These are phyloP conservation scores for Pholiota microspora DNA, from an alignment of 768 basidiomycete genomes.

Conservation along the genomic window DNA sequence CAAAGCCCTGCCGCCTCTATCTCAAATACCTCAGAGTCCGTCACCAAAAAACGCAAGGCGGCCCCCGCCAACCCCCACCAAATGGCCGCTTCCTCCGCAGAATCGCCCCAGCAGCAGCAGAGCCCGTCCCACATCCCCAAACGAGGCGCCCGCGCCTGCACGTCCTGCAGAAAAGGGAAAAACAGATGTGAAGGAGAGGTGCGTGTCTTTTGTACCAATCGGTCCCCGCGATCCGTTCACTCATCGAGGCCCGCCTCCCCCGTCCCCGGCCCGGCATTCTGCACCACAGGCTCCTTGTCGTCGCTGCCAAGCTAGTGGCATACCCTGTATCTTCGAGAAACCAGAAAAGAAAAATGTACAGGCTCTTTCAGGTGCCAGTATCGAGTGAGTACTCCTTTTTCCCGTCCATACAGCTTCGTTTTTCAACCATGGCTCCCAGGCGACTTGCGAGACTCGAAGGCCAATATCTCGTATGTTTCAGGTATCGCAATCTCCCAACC, in stretches of 20 bases:
- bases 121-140: conserved; percentile 72
- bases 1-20: conserved; percentile 59
- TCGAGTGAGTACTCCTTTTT: conserved; percentile 55
- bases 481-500: not conserved
- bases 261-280: conserved; percentile 67
- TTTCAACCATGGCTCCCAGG: conserved; percentile 38
- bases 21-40: conserved; percentile 53
- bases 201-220: conserved; percentile 29
- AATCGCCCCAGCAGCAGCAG: conserved; percentile 28
- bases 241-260: conserved; percentile 68
- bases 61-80: conserved; percentile 30
- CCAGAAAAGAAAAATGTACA: conserved; percentile 82
- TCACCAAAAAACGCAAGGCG: conserved; percentile 60
- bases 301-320: conserved; percentile 82
- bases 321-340: conserved; percentile 84
- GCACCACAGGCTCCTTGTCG: conserved; percentile 78
- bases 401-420: conserved; percentile 14
- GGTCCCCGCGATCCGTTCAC: conserved; percentile 43
- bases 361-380: conserved; percentile 57
- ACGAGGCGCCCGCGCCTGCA: conserved; percentile 87
- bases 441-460: conserved; percentile 83
- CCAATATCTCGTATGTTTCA: conserved; percentile 67
- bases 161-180: conserved; percentile 87
- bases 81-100: conserved; percentile 31
- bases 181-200: conserved; percentile 94